A percentile compares a stretch with the other conserved stretches of the same genome.
Evolutionary conservation across 257 asterid genomes (phyloP).

Genomic region (Fraxinus pennsylvanica): DNA sequence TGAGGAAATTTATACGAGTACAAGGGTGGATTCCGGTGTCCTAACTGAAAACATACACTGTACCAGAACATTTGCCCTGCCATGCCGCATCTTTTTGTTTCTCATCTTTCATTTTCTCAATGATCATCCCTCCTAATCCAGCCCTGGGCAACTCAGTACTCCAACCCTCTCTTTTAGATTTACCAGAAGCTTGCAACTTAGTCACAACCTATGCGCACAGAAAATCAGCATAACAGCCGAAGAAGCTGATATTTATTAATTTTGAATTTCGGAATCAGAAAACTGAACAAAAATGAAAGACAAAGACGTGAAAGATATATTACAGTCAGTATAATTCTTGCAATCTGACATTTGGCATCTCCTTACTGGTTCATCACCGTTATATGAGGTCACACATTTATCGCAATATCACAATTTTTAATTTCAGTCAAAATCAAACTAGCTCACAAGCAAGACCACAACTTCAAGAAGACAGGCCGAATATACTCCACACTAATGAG

Average conservation of each 20-base stretch:
- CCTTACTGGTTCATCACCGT: not conserved
- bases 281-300: not conserved
- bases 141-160: slow-evolving; percentile 66
- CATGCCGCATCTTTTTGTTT: slow-evolving; percentile 80
- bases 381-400: slow-evolving; percentile 5
- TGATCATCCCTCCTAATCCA: slow-evolving; percentile 74
- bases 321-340: not conserved
- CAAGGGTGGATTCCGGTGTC: slow-evolving; percentile 1
- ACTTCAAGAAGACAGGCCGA: not conserved
- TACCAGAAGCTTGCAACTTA: slow-evolving; percentile 83
- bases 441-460: not conserved
- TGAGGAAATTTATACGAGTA: not conserved
- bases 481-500: not conserved
- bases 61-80: slow-evolving; percentile 99
- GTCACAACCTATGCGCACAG: slow-evolving; percentile 65
- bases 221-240: slow-evolving; percentile 16
- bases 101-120: slow-evolving; percentile 71
- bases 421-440: not conserved
- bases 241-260: slow-evolving; percentile 4
- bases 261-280: not conserved
- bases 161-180: slow-evolving; percentile 87
- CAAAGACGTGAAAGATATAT: not conserved
- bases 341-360: not conserved
- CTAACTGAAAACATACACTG: slow-evolving; percentile 74
- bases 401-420: not conserved